A percentile compares a stretch with the other conserved stretches of the same genome.
Conservation (phyloP, 2,329 filamentous ascomycete genomes). For the Fusarium equiseti region DNA sequence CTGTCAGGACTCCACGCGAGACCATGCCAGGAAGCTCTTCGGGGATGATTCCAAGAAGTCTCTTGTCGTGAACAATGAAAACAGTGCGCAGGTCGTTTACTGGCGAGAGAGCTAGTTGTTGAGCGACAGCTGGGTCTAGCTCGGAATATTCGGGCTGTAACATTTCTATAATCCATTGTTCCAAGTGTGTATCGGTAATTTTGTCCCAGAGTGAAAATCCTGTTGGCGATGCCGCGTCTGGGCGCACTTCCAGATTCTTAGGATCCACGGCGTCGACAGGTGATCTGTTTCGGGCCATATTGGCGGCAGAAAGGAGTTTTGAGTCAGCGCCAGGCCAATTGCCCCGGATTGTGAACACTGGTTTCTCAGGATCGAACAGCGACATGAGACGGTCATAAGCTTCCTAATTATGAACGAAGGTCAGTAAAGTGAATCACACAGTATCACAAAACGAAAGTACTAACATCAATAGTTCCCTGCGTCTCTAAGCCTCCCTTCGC, state of each 20-base stretch:
- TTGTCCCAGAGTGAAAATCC: constrained; percentile 16
- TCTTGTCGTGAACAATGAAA: constrained; percentile 33
- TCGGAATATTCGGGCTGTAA: constrained; percentile 22
- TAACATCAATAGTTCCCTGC: constrained; percentile 16
- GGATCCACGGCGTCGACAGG: constrained; percentile 14
- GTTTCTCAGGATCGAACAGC: constrained; percentile 15
- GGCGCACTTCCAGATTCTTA: constrained; percentile 12
- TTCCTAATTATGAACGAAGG: not conserved
- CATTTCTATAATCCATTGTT: constrained; percentile 32
- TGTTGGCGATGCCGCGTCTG: not conserved
- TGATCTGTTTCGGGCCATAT: not conserved
- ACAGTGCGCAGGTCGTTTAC: constrained; percentile 31
- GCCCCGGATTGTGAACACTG: constrained; percentile 9
- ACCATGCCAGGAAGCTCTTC: constrained; percentile 28
- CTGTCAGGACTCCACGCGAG: constrained; percentile 7
- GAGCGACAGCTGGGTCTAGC: constrained; percentile 14
- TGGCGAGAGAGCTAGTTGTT: constrained; percentile 15
- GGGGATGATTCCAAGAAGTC: constrained; percentile 26
- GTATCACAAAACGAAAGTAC: not conserved
- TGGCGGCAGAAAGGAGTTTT: not conserved
- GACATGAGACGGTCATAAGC: constrained; percentile 10
- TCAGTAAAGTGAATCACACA: not conserved
- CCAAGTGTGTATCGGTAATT: not conserved
- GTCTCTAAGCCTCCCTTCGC: constrained; percentile 5
- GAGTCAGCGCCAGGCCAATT: constrained; percentile 32